Evolutionary conservation across 495 filamentous ascomycete species (phyloP).

Genomic region (Rostrohypoxylon terebratum): DNA sequence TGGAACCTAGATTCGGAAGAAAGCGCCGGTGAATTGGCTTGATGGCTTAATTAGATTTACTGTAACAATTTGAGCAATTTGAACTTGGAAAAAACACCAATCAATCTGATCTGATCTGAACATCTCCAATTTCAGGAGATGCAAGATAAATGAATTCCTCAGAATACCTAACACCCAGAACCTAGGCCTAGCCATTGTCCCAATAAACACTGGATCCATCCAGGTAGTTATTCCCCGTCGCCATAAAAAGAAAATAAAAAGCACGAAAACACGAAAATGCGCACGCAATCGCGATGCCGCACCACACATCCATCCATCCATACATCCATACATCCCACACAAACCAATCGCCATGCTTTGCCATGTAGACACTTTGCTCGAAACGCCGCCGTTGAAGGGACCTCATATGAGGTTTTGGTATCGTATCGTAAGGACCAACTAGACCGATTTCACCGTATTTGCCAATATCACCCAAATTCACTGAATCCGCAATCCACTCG

Average conservation of each 20-base stretch:
- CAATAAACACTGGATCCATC: conserved; percentile 15
- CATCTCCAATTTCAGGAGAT: background rate
- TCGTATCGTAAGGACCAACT: conserved; percentile 6
- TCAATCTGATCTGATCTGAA: background rate
- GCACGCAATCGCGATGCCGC: background rate
- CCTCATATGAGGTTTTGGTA: background rate
- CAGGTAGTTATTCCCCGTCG: background rate
- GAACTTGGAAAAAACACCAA: background rate
- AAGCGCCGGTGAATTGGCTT: background rate
- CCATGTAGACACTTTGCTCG: conserved; percentile 2
- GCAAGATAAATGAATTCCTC: conserved; percentile 10
- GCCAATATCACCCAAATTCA: background rate
- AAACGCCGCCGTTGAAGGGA: conserved; percentile 9
- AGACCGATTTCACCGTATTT: background rate
- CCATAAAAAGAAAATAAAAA: background rate
- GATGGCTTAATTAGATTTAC: background rate
- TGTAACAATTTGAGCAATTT: background rate
- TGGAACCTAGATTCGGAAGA: conserved; percentile 1
- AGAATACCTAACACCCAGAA: background rate
- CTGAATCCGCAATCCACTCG: conserved; percentile 1
- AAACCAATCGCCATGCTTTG: background rate
- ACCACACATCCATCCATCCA: background rate
- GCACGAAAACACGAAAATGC: background rate
- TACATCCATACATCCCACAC: background rate
- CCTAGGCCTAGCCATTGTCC: background rate